Percentiles rank a stretch among this genome's conserved stretches.
Evolutionary conservation across 805 yeast genomes (phyloP).

Genomic region (Ogataea ganodermae): DNA sequence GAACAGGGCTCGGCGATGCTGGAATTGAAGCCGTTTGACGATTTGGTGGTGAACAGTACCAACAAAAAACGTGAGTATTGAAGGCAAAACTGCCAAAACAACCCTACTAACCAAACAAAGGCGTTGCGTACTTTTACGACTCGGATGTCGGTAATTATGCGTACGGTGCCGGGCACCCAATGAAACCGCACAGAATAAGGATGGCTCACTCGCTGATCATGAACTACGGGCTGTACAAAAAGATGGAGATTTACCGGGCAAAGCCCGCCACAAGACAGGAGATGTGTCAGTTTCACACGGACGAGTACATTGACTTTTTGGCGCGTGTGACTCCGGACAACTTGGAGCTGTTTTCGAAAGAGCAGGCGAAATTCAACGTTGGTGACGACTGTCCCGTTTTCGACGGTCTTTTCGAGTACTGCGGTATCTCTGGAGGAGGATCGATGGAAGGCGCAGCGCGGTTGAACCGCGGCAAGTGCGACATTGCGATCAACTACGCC

Average conservation of each 20-base stretch:
- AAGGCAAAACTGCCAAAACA: not conserved
- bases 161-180: slow-evolving; percentile 97
- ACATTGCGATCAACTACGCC: slow-evolving; percentile 89
- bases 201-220: slow-evolving; percentile 96
- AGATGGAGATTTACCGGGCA: slow-evolving; percentile 96
- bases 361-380: slow-evolving; percentile 88
- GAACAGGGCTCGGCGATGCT: slow-evolving; percentile 27
- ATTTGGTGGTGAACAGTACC: slow-evolving; percentile 55
- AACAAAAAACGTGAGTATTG: slow-evolving; percentile 48
- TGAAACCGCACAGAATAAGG: slow-evolving; percentile 98
- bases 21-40: slow-evolving; percentile 62
- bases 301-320: slow-evolving; percentile 92
- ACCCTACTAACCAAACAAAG: slow-evolving; percentile 21
- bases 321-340: slow-evolving; percentile 92
- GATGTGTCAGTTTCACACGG: slow-evolving; percentile 97
- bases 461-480: slow-evolving; percentile 78
- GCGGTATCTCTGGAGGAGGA: slow-evolving; percentile 84
- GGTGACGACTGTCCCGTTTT: slow-evolving; percentile 93
- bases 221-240: slow-evolving; percentile 94
- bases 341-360: slow-evolving; percentile 81
- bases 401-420: slow-evolving; percentile 75
- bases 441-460: slow-evolving; percentile 89
- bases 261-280: slow-evolving; percentile 98
- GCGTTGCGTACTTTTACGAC: slow-evolving; percentile 80
- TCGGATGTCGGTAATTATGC: slow-evolving; percentile 98